Evolutionary conservation across 2,329 filamentous ascomycete genomes (phyloP).

Genomic region (Phialophora macrospora): DNA sequence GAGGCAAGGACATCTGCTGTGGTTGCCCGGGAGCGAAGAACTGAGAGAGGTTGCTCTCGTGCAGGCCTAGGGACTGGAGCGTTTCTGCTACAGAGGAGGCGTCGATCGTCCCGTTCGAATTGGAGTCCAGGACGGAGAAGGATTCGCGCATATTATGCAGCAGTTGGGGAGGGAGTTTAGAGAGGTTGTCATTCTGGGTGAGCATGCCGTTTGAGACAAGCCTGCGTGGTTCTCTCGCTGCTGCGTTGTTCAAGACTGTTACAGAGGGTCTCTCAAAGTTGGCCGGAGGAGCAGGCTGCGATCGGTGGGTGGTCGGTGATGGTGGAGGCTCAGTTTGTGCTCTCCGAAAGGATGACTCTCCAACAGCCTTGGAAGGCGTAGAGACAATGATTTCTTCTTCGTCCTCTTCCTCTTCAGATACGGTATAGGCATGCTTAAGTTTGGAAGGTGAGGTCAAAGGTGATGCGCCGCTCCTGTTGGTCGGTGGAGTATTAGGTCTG

Average conservation of each 20-base stretch:
- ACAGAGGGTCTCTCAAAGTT: constrained; percentile 12
- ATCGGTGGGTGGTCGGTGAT: constrained; percentile 44
- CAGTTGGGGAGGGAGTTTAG: constrained; percentile 73
- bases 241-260: neutral
- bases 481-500: constrained; percentile 55
- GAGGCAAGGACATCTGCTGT: constrained; percentile 78
- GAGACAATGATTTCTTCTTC: constrained; percentile 41
- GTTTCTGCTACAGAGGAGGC: constrained; percentile 85
- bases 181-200: constrained; percentile 46
- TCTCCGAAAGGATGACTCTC: constrained; percentile 33
- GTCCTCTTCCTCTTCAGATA: constrained; percentile 47
- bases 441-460: constrained; percentile 55
- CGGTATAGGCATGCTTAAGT: constrained; percentile 53
- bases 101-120: constrained; percentile 82
- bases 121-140: constrained; percentile 89
- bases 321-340: constrained; percentile 44
- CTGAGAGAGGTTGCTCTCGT: constrained; percentile 72
- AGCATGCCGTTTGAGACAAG: constrained; percentile 30
- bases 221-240: constrained; percentile 20
- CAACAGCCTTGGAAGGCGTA: constrained; percentile 52
- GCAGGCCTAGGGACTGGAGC: constrained; percentile 70
- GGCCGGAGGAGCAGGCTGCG: constrained; percentile 12
- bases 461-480: constrained; percentile 46
- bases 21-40: constrained; percentile 79
- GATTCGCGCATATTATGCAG: constrained; percentile 87